Evolutionary conservation across 352 stramenopile species (phyloP).

Genomic region (Pythium periplocum): DNA sequence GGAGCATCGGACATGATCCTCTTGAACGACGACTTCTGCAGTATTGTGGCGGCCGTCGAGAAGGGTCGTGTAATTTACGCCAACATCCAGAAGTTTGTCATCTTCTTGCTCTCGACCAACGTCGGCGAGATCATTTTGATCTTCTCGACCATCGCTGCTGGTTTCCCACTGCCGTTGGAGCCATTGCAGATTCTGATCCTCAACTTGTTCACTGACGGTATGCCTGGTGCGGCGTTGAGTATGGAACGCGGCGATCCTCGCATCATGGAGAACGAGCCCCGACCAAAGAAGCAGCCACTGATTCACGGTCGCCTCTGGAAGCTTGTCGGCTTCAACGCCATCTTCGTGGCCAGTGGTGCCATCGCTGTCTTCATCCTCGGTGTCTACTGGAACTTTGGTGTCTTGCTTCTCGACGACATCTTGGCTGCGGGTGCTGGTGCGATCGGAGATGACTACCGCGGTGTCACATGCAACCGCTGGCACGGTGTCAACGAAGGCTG

Average conservation of each 20-base stretch:
- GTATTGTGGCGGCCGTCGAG: slow-evolving; percentile 95
- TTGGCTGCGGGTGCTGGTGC: slow-evolving; percentile 35
- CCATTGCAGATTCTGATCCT: slow-evolving; percentile 97
- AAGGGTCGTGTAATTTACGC: slow-evolving; percentile 96
- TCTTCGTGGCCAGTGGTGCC: slow-evolving; percentile 39
- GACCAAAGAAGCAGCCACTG: slow-evolving; percentile 43
- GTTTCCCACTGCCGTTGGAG: slow-evolving; percentile 84
- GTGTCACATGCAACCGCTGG: slow-evolving; percentile 56
- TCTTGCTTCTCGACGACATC: slow-evolving; percentile 47
- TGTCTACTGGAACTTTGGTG: slow-evolving; percentile 71
- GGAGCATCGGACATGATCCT: slow-evolving; percentile 98
- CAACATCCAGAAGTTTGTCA: slow-evolving; percentile 98
- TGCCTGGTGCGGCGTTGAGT: slow-evolving; percentile 67
- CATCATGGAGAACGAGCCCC: slow-evolving; percentile 63
- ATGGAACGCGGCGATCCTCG: slow-evolving; percentile 60
- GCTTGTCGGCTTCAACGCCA: slow-evolving; percentile 50
- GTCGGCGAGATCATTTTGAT: slow-evolving; percentile 92
- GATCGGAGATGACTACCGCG: slow-evolving; percentile 33
- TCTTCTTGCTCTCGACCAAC: slow-evolving; percentile 98
- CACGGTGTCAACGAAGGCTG: slow-evolving; percentile 33
- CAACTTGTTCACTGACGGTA: slow-evolving; percentile 98
- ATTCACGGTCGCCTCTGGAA: slow-evolving; percentile 63
- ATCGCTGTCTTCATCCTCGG: slow-evolving; percentile 51
- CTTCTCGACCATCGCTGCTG: slow-evolving; percentile 53
- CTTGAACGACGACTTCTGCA: slow-evolving; percentile 97